These are phyloP conservation scores for Butyriboletus appendiculatus DNA, from an alignment of 1,284 basidiomycete species.

Conservation along the genomic window DNA sequence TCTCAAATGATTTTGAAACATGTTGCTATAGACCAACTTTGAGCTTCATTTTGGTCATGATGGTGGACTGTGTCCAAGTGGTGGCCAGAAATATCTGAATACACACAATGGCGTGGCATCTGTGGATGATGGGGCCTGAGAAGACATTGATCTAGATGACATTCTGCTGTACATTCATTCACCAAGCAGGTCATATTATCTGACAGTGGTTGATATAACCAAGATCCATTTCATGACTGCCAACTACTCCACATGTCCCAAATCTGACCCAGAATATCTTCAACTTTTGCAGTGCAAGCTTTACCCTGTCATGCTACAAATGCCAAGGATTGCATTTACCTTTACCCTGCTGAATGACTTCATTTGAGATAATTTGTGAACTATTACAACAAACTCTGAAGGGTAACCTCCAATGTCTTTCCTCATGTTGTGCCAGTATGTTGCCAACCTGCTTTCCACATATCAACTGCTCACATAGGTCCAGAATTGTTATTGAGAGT, in stretches of 20 bases:
- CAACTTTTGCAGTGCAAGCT: background rate
- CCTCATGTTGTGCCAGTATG: no score
- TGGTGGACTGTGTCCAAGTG: no score
- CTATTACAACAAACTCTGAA: conserved; percentile 23
- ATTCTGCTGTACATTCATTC: no score
- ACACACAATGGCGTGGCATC: no score
- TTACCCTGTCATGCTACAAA: background rate
- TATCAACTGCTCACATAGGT: no score
- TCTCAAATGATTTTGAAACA: background rate
- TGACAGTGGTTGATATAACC: background rate
- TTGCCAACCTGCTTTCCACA: no score
- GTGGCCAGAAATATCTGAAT: no score
- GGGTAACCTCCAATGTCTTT: background rate
- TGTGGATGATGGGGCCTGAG: no score
- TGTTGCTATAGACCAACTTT: background rate
- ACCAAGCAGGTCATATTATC: no score
- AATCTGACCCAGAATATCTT: background rate
- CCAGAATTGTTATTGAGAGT: no score
- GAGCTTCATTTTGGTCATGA: no score
- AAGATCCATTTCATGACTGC: background rate
- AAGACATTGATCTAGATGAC: no score
- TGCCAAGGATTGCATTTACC: conserved; percentile 31
- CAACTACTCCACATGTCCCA: background rate
- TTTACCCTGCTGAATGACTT: conserved; percentile 30
- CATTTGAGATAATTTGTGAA: conserved; percentile 28